Evolutionary conservation across 2,329 filamentous ascomycete species (phyloP).

Genomic region (Macrophomina pseudophaseolina): DNA sequence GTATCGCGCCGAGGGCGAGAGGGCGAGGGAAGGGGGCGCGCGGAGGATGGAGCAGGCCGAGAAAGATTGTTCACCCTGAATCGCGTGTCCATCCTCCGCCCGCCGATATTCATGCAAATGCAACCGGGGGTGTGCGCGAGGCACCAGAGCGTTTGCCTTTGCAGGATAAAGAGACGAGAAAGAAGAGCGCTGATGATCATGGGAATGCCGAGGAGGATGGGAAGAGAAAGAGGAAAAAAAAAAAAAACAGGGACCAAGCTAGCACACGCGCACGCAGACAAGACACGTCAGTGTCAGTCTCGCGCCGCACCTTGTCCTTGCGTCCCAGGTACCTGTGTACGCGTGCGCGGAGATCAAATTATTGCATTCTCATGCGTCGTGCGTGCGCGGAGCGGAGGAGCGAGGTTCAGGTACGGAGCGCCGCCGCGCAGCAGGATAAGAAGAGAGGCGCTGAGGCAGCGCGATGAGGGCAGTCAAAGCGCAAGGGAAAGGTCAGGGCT

Average conservation of each 20-base stretch:
- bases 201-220: background rate
- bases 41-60: too few relatives aligned
- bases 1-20: too few relatives aligned
- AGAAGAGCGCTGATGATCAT: too few relatives aligned
- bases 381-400: background rate
- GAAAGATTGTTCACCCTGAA: too few relatives aligned
- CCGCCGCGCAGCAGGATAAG: background rate
- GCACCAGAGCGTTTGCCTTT: slow-evolving; percentile 9
- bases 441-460: background rate
- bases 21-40: too few relatives aligned
- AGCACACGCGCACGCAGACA: background rate
- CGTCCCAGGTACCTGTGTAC: background rate
- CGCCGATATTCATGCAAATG: background rate
- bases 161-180: background rate
- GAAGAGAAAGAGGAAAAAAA: background rate
- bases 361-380: slow-evolving; percentile 6
- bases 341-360: slow-evolving; percentile 6
- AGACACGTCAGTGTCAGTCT: background rate
- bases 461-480: background rate
- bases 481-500: background rate
- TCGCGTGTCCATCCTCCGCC: too few relatives aligned
- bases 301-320: too few relatives aligned
- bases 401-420: background rate
- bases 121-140: slow-evolving; percentile 12
- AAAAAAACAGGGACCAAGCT: background rate